Base-by-base conservation (phyloP, 345 rosid species). In the Salix koriyanagi region DNA sequence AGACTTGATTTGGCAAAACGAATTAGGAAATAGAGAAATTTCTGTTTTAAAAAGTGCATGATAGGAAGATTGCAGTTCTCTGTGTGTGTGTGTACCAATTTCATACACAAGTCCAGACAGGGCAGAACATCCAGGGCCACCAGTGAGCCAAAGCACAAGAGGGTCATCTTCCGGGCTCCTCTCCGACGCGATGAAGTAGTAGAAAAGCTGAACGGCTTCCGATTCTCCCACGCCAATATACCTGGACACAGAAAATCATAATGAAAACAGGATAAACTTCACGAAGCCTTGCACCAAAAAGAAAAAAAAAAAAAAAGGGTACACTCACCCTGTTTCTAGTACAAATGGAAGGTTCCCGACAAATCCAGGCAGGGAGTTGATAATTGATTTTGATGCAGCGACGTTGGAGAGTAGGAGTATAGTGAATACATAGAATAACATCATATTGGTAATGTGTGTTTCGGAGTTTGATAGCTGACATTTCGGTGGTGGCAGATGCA, bases 61-160 rank as follows among this genome's bases (percentile, higher is more conserved):
- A 52, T 0, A 52, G 7, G 60, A 52, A 19, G n/a, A 52, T 52
- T 52, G 11, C n/a, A 52, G 60, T 19, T 52, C 37, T 36, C 37
- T 36, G 1, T 36, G 37, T 26, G 9, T 25, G 25, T 7, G 8
- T 5, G 2, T 67, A 80, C 88, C 88, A 13, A 60, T 83, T 77
- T 83, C 81, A 56, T 36, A 85, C 14, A 83, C 28, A 69, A 85
- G 78, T 21, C 81, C 84, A 58, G 71, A 70, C 66, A 81, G 52
- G 8, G 77, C 82, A 77, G 88, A 83, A 50, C 88, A 86, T 21
- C 88, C 86, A 37, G 88, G 88, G 39, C 85, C 88, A 12, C 88
- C 86, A 16, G 78, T 83, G 42, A 79, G 72, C 83, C 85, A 83
- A 30, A 83, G 78, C 77, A 83, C 0, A 4, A 86, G 67, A 77